Conservation (phyloP, 306 rosid species). For the Medicago truncatula region DNA sequence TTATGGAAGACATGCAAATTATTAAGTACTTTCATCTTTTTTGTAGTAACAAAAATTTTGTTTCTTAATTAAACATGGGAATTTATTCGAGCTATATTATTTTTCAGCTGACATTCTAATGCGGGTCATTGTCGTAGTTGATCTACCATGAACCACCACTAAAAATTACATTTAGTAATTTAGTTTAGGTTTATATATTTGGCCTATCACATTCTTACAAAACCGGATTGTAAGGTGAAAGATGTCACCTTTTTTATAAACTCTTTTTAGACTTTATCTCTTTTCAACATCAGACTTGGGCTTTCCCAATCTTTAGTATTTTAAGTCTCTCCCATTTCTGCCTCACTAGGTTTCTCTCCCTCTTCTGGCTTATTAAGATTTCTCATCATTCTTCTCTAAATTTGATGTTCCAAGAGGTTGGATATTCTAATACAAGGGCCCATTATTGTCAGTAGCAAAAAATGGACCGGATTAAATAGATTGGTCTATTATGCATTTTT, state of each 20-base stretch:
- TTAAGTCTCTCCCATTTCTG: not conserved
- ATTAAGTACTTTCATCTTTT: not conserved
- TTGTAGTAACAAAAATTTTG: not conserved
- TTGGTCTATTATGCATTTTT: not conserved
- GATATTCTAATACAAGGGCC: not conserved
- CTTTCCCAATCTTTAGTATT: not conserved
- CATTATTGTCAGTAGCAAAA: not conserved
- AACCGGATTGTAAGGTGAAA: not conserved
- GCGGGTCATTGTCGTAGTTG: not conserved
- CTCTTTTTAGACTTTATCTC: not conserved
- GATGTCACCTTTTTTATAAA: not conserved
- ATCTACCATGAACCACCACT: not conserved
- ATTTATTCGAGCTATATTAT: constrained; percentile 5
- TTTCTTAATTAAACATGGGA: constrained; percentile 10
- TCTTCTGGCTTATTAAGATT: not conserved
- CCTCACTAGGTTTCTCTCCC: not conserved
- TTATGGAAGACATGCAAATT: not conserved
- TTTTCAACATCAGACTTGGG: not conserved
- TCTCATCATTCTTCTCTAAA: constrained; percentile 9
- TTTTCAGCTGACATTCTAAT: not conserved
- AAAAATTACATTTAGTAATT: not conserved
- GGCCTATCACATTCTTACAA: not conserved
- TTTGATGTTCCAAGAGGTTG: not conserved
- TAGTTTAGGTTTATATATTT: not conserved
- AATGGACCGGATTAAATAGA: not conserved